Evolutionary conservation across 129 eudicot genomes (phyloP).

Genomic region (Flaveria linearis): DNA sequence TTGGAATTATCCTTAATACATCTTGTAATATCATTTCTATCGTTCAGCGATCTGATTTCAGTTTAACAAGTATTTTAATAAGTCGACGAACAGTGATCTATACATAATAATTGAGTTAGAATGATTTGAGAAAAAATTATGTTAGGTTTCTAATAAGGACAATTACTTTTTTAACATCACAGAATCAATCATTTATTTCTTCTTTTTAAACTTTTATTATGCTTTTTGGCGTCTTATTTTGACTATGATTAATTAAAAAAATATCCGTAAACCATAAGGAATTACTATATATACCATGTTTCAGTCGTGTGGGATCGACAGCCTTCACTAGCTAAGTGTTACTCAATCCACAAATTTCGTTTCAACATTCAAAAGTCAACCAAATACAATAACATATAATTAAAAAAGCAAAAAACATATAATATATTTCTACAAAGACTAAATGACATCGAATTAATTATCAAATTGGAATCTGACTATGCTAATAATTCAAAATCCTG

Average conservation of each 20-base stretch:
- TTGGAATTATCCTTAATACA: too few species aligned
- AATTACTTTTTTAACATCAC: neutral
- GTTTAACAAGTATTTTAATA: too few species aligned
- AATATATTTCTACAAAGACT: slow-evolving; percentile 20
- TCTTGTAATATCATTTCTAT: too few species aligned
- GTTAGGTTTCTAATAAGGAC: too few species aligned
- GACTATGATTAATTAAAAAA: neutral
- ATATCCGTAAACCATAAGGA: neutral
- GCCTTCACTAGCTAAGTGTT: slow-evolving; percentile 17
- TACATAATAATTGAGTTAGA: too few species aligned
- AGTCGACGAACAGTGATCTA: too few species aligned
- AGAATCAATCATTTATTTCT: neutral
- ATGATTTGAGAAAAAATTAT: too few species aligned
- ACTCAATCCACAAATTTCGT: neutral
- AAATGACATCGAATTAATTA: slow-evolving; percentile 8
- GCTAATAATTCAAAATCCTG: slow-evolving; percentile 30
- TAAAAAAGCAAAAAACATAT: neutral
- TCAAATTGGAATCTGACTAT: slow-evolving; percentile 15
- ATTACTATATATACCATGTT: slow-evolving; percentile 1
- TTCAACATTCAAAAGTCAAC: slow-evolving; percentile 25
- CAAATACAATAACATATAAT: neutral
- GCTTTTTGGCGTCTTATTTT: neutral
- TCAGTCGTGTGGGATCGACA: slow-evolving; percentile 23
- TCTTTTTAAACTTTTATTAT: neutral
- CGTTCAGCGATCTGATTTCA: too few species aligned